These are phyloP conservation scores for Alternaria ventricosa DNA, from an alignment of 2,329 filamentous ascomycete species.

Conservation along the genomic window DNA sequence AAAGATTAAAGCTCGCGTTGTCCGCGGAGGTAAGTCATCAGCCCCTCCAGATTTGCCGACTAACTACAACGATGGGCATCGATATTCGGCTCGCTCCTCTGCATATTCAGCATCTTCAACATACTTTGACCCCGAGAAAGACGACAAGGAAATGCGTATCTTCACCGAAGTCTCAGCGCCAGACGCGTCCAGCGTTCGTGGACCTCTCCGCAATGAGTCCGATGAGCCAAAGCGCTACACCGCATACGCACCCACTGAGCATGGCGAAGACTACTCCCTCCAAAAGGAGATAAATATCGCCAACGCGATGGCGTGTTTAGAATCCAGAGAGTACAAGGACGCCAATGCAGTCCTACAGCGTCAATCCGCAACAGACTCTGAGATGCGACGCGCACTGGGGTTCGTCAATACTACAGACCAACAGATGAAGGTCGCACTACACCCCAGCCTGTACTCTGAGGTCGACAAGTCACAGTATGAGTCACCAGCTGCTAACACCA, in stretches of 20 bases:
- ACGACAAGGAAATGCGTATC: neutral
- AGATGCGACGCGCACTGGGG: neutral
- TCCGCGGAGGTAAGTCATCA: neutral
- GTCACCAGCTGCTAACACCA: neutral
- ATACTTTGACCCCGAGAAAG: neutral
- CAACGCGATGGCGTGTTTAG: neutral
- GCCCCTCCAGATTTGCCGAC: neutral
- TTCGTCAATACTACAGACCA: constrained; percentile 6
- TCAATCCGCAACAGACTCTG: neutral
- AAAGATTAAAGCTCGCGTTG: neutral
- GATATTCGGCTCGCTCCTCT: neutral
- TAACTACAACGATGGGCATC: neutral
- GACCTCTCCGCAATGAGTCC: neutral
- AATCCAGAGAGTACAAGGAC: constrained; percentile 2
- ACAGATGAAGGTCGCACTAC: neutral
- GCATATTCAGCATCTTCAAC: neutral
- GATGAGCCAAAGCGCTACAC: neutral
- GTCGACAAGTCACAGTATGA: neutral
- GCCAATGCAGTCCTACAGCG: constrained; percentile 3
- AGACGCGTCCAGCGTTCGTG: neutral
- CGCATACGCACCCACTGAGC: neutral
- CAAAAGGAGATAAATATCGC: neutral
- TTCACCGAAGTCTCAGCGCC: neutral
- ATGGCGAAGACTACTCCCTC: neutral
- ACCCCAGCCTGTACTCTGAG: neutral